Base-by-base conservation (phyloP, 306 rosid species). In the Leucaena leucocephala region DNA sequence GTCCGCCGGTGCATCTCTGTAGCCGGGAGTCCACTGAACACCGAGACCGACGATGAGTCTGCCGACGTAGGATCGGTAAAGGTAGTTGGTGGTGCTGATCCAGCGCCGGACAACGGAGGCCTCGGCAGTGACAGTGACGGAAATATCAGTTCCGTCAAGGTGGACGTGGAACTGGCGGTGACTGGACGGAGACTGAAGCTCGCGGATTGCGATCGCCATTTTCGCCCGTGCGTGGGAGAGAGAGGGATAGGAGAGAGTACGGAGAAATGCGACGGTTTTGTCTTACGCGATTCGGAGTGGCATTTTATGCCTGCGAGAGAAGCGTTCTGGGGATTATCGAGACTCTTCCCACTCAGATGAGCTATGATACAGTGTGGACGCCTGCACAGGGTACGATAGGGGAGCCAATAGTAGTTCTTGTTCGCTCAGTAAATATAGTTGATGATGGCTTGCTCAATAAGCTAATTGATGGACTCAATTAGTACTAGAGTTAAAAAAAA, bases 21-120 rank as follows among this genome's bases (percentile, higher is more conserved):
- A 11, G 19, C 33, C 8, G 0, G 91, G 86, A 19, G 82, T 83
- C 89, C 89, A 88, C n/a, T 88, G 88, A n/a, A 88, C 80, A 57
- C 88, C 89, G 68, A 86, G 85, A 12, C 89, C 91, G 21, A 84
- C 83, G 22, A 87, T 70, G 33, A 87, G 88, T 40, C 45, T 55
- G 45, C 34, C 1, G 2, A 5, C 7, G 71, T 16, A 27, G 58
- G 3, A 0, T 6, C 76, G 71, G 63, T 39, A 46, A 7, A 35
- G 8, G 79, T 16, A 5, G 40, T 68, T 68, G 4, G 22, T 64
- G 46, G 8, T 2, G 27, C 2, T 0, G 38, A 89, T 19, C 93
- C 93, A 89, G 2, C 19, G 42, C 8, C 33, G 27, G 34, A 74
- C 87, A 45, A 62, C 83, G 63, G 65, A 40, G 45, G 88, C 69